Evolutionary conservation across 2,329 filamentous ascomycete genomes (phyloP).

Genomic region (Akanthomyces dipterigenus): DNA sequence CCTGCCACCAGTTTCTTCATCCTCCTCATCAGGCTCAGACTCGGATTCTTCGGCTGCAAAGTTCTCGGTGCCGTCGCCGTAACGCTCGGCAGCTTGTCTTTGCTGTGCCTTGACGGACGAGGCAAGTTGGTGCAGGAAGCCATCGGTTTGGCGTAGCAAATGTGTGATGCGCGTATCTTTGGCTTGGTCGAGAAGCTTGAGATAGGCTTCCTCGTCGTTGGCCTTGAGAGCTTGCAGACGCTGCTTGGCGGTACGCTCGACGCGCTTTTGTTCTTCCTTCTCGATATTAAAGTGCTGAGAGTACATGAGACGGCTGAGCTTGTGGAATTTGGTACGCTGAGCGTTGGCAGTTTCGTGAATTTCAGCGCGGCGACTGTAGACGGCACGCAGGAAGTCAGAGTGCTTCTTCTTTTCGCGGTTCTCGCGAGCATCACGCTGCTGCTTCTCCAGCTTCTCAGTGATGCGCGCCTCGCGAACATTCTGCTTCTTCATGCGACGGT

Average conservation of each 20-base stretch:
- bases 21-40: slow-evolving; percentile 60
- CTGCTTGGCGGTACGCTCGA: slow-evolving; percentile 96
- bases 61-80: slow-evolving; percentile 55
- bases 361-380: slow-evolving; percentile 74
- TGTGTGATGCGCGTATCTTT: slow-evolving; percentile 99
- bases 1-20: slow-evolving; percentile 58
- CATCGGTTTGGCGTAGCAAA: slow-evolving; percentile 91
- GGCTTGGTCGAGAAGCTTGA: slow-evolving; percentile 94
- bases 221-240: slow-evolving; percentile 98
- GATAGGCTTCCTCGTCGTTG: slow-evolving; percentile 97
- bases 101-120: slow-evolving; percentile 93
- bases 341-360: slow-evolving; percentile 60
- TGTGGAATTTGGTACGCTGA: slow-evolving; percentile 70
- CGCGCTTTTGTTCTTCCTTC: slow-evolving; percentile 97
- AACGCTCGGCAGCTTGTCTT: slow-evolving; percentile 70
- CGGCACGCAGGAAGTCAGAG: slow-evolving; percentile 80
- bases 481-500: slow-evolving; percentile 95
- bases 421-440: slow-evolving; percentile 93
- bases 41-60: slow-evolving; percentile 54
- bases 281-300: slow-evolving; percentile 92
- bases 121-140: slow-evolving; percentile 92
- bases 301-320: slow-evolving; percentile 84
- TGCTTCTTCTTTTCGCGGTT: slow-evolving; percentile 98
- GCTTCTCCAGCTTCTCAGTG: slow-evolving; percentile 98
- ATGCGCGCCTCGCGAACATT: slow-evolving; percentile 91